Evolutionary conservation across 805 yeast genomes (phyloP), one percentile per base, ranked within the genome.

Genomic region (Metschnikowia drakensbergensis): DNA sequence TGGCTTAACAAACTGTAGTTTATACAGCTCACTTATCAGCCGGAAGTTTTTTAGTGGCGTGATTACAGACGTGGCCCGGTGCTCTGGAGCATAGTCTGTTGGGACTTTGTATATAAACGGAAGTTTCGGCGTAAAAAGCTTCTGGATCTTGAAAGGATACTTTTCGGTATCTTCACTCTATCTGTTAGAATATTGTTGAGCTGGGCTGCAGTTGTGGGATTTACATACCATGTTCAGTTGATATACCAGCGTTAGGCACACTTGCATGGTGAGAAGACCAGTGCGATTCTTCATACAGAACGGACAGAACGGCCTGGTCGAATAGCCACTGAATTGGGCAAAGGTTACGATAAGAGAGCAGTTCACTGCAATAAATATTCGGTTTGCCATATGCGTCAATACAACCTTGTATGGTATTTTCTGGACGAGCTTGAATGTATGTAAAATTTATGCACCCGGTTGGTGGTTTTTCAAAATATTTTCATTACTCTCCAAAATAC

Each of bases 121-220:
- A 8, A 81, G 79, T 37, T 76, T 71, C 4, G 87, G 83, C 5
- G 71, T 70, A 58, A 83, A 83, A 27, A 83, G 72, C 58, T 74
- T 71, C 47, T 76, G 78, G 37, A 83, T 67, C 35, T 66, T 67
- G 5, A 62, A 58, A 0, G 77, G 77, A 50, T 70, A 73, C 54
- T 58, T 61, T n/a, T 61, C 62, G 27, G 49, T 25, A 29, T 53
- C 58, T n/a, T 49, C 55, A 10, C 46, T 54, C 57, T 55, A 32
- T 22, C 17, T 17, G 58, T 55, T 55, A 55, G 57, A 54, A 42
- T 34, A 35, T 7, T 9, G 10, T 6, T 6, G 9, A 26, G 25
- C 25, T 13, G 8, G n/a, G 3, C 2, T 10, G 6, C 37, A 37
- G 11, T 13, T 26, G 9, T 9, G 32, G 25, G 32, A 27, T 33